Evolutionary conservation across 495 filamentous ascomycete species (phyloP), one percentile per base, ranked within the genome.

Genomic region (Penicillium odoratum): DNA sequence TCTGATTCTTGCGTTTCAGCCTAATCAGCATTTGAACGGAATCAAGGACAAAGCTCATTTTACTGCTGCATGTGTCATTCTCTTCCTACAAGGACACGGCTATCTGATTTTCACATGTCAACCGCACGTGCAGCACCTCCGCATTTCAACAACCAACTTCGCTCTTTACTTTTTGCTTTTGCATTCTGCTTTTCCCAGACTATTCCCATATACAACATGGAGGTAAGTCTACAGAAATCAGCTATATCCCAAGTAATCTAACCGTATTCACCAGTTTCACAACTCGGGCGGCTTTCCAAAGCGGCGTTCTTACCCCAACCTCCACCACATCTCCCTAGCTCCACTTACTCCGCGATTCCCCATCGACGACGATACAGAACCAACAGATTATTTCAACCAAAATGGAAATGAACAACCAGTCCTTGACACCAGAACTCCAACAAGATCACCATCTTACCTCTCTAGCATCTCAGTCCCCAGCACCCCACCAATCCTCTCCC

Each of bases 261-360:
- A 48, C 57, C n/a, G 8, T 18, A 13, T 25, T 47, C 7, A 10
- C 33, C 45, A 66, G 61, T 55, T 59, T 51, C 63, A 53, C 15
- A 69, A 60, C 47, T 62, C 69, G 36, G 54, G 62, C 40, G 66
- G 70, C 59, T 78, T 74, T 62, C 69, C 65, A 30, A 75, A 73
- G 43, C 71, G 74, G 46, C 75, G 76, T 56, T 80, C 78, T 21
- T 78, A 80, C 59, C 77, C 77, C 53, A 69, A 77, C 26, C 62
- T 82, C 45, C 63, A 77, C 55, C 74, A 78, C 56, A 56, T 78
- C 59, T 84, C 84, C 26, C 79, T 89, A 48, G 82, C 85, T 31
- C 87, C 87, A 55, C 76, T 91, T 18, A 88, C 85, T 15, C 82
- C 86, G 49, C 81, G 78, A 68, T 82, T 87, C 56, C 85, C 87